These are phyloP conservation scores for Urochloa ruziziensis DNA, from an alignment of 176 grass and related monocot genomes.

Conservation along the genomic window DNA sequence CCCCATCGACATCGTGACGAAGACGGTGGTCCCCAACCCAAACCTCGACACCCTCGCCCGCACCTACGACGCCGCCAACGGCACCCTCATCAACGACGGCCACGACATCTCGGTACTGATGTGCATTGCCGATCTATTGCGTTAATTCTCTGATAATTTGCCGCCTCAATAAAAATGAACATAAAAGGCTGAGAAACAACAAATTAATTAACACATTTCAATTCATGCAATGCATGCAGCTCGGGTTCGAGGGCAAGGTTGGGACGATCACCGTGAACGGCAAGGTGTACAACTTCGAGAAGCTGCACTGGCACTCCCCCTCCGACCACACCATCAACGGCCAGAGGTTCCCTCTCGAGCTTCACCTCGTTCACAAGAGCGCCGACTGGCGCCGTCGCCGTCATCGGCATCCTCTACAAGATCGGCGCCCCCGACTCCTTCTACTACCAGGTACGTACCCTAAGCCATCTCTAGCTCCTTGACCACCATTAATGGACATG, in stretches of 20 bases:
- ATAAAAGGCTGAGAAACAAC: too few relatives aligned
- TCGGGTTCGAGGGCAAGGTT: slow-evolving; percentile 22
- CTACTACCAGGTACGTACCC: too few relatives aligned
- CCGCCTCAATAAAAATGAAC: too few relatives aligned
- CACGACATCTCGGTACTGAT: slow-evolving; percentile 50
- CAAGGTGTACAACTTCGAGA: slow-evolving; percentile 38
- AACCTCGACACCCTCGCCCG: slow-evolving; percentile 24
- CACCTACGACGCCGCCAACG: slow-evolving; percentile 38
- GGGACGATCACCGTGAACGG: slow-evolving; percentile 38
- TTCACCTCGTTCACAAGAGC: slow-evolving; percentile 62
- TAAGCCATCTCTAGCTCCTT: too few relatives aligned
- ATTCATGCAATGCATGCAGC: too few relatives aligned
- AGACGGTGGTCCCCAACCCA: background rate
- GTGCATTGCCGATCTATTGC: too few relatives aligned
- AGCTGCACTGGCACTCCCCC: slow-evolving; percentile 64
- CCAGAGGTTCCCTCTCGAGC: slow-evolving; percentile 54
- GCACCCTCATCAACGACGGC: slow-evolving; percentile 56
- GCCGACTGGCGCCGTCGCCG: slow-evolving; percentile 21
- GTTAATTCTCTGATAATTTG: too few relatives aligned
- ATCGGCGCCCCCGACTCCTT: slow-evolving; percentile 49
- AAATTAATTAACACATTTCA: too few relatives aligned
- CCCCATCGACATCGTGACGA: slow-evolving; percentile 65
- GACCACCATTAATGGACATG: too few relatives aligned
- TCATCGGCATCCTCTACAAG: slow-evolving; percentile 59
- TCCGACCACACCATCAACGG: slow-evolving; percentile 82